Evolutionary conservation across 768 basidiomycete genomes (phyloP).

Genomic region (Leccinum longicurvipes): DNA sequence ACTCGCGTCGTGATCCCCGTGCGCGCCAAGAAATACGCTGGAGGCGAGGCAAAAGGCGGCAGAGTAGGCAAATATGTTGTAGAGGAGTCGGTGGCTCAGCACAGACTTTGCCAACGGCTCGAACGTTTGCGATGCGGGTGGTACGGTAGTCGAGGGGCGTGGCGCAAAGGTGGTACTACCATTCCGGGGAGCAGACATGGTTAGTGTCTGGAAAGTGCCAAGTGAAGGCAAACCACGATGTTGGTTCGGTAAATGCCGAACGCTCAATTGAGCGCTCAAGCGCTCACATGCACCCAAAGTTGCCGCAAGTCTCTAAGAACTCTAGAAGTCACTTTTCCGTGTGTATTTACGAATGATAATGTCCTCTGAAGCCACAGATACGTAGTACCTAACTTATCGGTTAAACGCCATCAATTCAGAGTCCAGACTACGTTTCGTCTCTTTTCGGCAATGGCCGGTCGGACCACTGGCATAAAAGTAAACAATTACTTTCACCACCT

Average conservation of each 20-base stretch:
- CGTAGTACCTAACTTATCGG: no score
- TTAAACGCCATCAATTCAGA: no score
- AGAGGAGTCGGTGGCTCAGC: slow-evolving; percentile 57
- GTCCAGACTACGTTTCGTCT: no score
- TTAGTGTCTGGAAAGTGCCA: not conserved
- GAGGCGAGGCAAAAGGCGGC: slow-evolving; percentile 45
- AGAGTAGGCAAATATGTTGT: slow-evolving; percentile 52
- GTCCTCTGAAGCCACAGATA: no score
- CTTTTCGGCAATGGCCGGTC: no score
- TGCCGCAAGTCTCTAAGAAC: no score
- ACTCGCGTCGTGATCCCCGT: slow-evolving; percentile 17
- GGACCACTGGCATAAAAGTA: no score
- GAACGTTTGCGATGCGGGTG: slow-evolving; percentile 55
- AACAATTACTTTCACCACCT: no score
- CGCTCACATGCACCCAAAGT: no score
- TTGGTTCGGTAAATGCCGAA: not conserved
- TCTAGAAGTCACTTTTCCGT: no score
- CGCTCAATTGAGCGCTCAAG: no score
- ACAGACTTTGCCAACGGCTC: slow-evolving; percentile 64
- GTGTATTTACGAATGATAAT: no score
- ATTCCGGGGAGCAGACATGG: slow-evolving; percentile 5
- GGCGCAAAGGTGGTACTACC: slow-evolving; percentile 27
- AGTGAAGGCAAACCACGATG: not conserved
- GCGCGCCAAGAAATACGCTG: slow-evolving; percentile 30
- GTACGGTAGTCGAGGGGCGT: slow-evolving; percentile 54